Evolutionary conservation across 345 rosid genomes (phyloP), one percentile per base, ranked within the genome.

Genomic region (Eucalyptus lansdowneana): DNA sequence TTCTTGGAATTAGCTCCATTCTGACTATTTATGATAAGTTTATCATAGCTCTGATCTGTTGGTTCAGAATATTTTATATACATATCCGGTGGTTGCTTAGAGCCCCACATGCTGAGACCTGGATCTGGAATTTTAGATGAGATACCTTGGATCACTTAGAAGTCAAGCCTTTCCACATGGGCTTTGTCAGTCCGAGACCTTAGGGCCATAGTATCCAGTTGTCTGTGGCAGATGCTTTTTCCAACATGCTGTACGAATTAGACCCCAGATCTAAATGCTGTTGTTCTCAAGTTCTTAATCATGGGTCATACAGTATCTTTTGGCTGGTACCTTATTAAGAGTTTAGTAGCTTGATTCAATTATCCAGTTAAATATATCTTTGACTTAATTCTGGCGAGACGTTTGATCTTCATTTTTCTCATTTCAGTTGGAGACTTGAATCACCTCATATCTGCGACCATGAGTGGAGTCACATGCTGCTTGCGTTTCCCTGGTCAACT

Each of bases 381-480:
- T 19, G 47, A 76, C 45, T 11, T 37, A 11, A 76, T 76, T 76
- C 83, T 76, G 83, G 47, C 2, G 25, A 37, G 83, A 76, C 3
- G 47, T 76, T 87, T 87, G 88, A 87, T 87, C 69, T 87, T 21
- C 29, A 37, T 53, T 87, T 19, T 31, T 22, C 45, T 87, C 25
- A 47, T 65, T 25, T 13, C 90, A 94, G 96, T 95, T 93, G 97
- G 97, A 87, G 97, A 95, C 83, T 91, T 95, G 92, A 95, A 95
- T 88, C 97, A 95, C 87, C 95, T 95, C 60, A 95, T 95, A 87
- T 95, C 97, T 69, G 96, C 97, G 44, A 95, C 97, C 91, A 95
- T 95, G 97, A 95, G 97, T 87, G 96, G 96, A 45, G 97, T 95
- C 69, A 95, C 97, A 17, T 95, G 97, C 91, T 95, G 97, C 72